Conservation (phyloP, 1,284 basidiomycete species). For the Cutaneotrichosporon dermatis region DNA sequence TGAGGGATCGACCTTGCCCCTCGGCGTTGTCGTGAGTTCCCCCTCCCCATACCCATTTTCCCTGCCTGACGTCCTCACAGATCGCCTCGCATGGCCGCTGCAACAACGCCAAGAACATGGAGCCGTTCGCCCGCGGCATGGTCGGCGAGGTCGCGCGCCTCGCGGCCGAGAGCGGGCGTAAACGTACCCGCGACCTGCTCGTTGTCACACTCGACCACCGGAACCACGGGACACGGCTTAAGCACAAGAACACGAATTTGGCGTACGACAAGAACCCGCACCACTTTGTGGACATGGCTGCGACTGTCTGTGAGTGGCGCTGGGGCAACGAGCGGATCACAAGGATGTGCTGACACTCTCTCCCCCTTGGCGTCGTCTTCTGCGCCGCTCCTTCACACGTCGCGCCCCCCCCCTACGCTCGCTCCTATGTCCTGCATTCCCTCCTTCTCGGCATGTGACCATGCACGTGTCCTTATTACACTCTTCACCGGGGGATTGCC, state of each 20-base stretch:
- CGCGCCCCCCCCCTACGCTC: background rate
- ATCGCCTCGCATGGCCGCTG: conserved; percentile 42
- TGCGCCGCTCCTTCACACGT: no score
- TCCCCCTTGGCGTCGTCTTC: no score
- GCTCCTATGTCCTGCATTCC: background rate
- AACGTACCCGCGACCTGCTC: conserved; percentile 35
- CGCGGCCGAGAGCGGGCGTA: conserved; percentile 10
- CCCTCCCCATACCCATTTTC: background rate
- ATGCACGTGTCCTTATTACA: background rate
- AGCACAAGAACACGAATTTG: conserved; percentile 56
- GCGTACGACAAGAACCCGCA: conserved; percentile 61
- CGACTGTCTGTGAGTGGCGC: conserved; percentile 53
- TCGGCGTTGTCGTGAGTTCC: conserved; percentile 37
- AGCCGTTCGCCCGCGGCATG: conserved; percentile 36
- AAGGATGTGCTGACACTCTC: background rate
- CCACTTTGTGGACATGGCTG: conserved; percentile 69
- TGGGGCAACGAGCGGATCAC: background rate
- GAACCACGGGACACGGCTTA: conserved; percentile 64
- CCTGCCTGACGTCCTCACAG: conserved; percentile 14
- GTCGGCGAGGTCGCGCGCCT: conserved; percentile 25
- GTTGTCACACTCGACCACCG: conserved; percentile 59
- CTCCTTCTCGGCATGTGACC: background rate
- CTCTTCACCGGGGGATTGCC: background rate
- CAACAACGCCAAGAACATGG: conserved; percentile 38
- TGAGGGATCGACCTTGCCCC: conserved; percentile 19